Percentiles rank a stretch among this genome's conserved stretches.
Conservation (phyloP, 208 protist genomes). For the Leishmania major region DNA sequence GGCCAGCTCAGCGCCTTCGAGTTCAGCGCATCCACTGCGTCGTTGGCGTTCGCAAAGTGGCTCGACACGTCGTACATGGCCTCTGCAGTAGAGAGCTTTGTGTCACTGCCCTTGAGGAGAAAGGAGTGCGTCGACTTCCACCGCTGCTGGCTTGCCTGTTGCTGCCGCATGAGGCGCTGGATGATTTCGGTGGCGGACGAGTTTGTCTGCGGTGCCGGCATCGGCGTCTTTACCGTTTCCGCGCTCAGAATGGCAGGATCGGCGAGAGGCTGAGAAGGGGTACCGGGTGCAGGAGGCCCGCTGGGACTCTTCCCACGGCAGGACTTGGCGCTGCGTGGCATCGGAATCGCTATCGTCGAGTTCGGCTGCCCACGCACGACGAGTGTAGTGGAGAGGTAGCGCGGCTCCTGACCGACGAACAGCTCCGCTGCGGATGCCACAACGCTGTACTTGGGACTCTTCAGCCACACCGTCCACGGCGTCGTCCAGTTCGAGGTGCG, state of each 20-base stretch:
- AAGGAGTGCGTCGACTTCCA: slow-evolving; percentile 68
- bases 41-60: slow-evolving; percentile 53
- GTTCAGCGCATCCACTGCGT: slow-evolving; percentile 79
- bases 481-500: slow-evolving; percentile 30
- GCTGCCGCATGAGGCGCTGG: slow-evolving; percentile 42
- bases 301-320: slow-evolving; percentile 60
- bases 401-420: slow-evolving; percentile 42
- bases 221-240: slow-evolving; percentile 50
- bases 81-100: slow-evolving; percentile 65
- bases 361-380: slow-evolving; percentile 36
- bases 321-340: slow-evolving; percentile 81
- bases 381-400: slow-evolving; percentile 41
- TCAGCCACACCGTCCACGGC: slow-evolving; percentile 75
- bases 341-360: slow-evolving; percentile 76
- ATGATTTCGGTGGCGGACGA: slow-evolving; percentile 30
- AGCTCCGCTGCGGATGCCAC: slow-evolving; percentile 41
- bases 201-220: slow-evolving; percentile 28
- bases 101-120: slow-evolving; percentile 70
- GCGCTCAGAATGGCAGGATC: slow-evolving; percentile 84
- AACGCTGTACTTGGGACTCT: slow-evolving; percentile 62
- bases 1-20: slow-evolving; percentile 69
- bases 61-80: slow-evolving; percentile 60
- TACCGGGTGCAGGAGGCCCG: slow-evolving; percentile 25
- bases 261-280: slow-evolving; percentile 43
- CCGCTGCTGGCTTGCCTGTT: slow-evolving; percentile 33